Conservation (phyloP, 2,329 filamentous ascomycete species). For the Phaeosphaeriaceae sp. region DNA sequence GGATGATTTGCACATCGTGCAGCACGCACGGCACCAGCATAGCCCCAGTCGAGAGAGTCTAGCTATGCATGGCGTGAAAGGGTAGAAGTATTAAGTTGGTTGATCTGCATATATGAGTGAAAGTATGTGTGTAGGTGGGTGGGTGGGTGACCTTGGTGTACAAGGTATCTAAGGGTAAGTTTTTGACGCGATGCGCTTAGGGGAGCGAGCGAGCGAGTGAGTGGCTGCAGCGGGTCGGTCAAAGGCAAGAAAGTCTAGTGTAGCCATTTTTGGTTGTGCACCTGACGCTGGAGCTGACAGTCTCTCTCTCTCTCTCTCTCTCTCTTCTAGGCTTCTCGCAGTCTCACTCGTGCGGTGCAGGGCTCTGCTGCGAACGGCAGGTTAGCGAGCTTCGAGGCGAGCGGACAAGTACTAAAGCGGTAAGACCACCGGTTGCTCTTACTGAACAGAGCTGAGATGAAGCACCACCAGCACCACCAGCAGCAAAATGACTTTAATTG, state of each 20-base stretch:
- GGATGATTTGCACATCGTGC: slow-evolving; percentile 37
- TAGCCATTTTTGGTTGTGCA: slow-evolving; percentile 18
- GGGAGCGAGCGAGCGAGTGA: slow-evolving; percentile 15
- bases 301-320: too few species aligned
- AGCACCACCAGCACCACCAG: slow-evolving; percentile 3
- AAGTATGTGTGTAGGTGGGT: slow-evolving; percentile 4
- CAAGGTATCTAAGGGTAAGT: slow-evolving; percentile 4
- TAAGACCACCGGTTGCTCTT: slow-evolving; percentile 8
- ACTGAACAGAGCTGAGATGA: slow-evolving; percentile 4
- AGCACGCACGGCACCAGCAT: slow-evolving; percentile 24
- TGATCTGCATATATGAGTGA: slow-evolving; percentile 24
- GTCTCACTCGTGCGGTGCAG: background rate
- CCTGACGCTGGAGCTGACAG: slow-evolving; percentile 16
- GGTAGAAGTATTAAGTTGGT: too few species aligned
- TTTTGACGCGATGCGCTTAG: slow-evolving; percentile 16
- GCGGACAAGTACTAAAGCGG: slow-evolving; percentile 10
- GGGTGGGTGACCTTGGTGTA: slow-evolving; percentile 8
- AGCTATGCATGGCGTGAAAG: too few species aligned
- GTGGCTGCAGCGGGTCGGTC: slow-evolving; percentile 24
- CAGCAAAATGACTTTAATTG: too few species aligned
- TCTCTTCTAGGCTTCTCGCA: too few species aligned
- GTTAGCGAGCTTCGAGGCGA: slow-evolving; percentile 8
- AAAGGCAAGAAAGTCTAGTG: slow-evolving; percentile 6
- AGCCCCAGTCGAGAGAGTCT: too few species aligned
- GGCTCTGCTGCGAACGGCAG: slow-evolving; percentile 7